Base-by-base conservation (phyloP, 1,139 yeast species). In the Kodamaea derodonti region DNA sequence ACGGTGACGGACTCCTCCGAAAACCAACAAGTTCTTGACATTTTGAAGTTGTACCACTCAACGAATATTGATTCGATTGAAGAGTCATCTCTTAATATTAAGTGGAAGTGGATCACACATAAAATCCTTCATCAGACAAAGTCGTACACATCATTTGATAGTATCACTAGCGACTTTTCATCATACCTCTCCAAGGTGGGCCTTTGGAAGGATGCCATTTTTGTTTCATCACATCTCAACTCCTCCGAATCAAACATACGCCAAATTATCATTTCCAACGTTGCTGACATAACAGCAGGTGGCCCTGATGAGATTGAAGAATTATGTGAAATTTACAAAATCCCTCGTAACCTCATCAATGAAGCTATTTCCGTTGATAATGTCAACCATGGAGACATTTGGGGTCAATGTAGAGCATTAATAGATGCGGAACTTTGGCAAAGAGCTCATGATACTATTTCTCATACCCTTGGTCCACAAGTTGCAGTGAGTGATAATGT, bases 401-500 rank as follows among this genome's bases (percentile, higher is more conserved):
- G 80, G 62, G 65, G 70, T 8, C 90, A 87, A 43, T 77, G 81
- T 2, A 65, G 70, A 32, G 75, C 81, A 15, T 70, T 84, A 32
- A 57, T 86, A 3, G 67, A 65, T n/a, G 95, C 95, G 0, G 64
- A 62, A 12, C 55, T 72, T 32, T 76, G 77, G 67, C 65, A 61
- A 1, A 78, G 75, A 30, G 95, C 95, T 0, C 95, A 85, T 47
- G 56, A 60, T 1, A 63, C 77, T 0, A 62, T 85, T 4, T 51
- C 78, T 3, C 50, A 61, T 3, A 56, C 67, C 12, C 81, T 88
- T 26, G 97, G 92, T 0, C 97, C 97, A 9, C 49, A 57, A 30
- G 69, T 78, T 18, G 72, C 81, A 20, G 71, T 84, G 20, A 62
- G 72, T 11, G 62, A 70, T 37, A 60, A 67, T 7, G 52, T 59